Evolutionary conservation across 2,329 filamentous ascomycete species (phyloP).

Genomic region (Penicillium italicum): DNA sequence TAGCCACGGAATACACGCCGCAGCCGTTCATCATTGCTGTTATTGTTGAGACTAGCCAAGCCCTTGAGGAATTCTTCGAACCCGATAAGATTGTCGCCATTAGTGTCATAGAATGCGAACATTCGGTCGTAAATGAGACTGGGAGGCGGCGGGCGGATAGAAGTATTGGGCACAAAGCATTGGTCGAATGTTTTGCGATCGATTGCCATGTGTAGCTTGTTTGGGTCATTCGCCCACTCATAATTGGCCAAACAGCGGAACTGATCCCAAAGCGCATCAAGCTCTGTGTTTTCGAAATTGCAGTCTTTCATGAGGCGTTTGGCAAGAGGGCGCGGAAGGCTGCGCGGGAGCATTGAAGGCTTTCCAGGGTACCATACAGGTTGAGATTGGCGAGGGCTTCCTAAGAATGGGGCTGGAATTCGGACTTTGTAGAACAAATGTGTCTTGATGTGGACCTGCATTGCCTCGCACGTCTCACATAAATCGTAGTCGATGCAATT

Average conservation of each 20-base stretch:
- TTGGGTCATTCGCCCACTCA: constrained; percentile 77
- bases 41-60: constrained; percentile 62
- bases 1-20: constrained; percentile 80
- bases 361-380: constrained; percentile 87
- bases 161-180: constrained; percentile 81
- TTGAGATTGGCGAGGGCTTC: constrained; percentile 70
- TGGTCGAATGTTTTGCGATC: constrained; percentile 90
- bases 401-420: constrained; percentile 81
- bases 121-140: constrained; percentile 94
- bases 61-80: constrained; percentile 90
- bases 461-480: constrained; percentile 82
- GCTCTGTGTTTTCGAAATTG: constrained; percentile 76
- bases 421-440: constrained; percentile 97
- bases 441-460: constrained; percentile 73
- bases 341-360: constrained; percentile 65
- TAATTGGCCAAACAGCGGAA: constrained; percentile 91
- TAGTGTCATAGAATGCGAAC: constrained; percentile 94
- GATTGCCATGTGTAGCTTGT: constrained; percentile 74
- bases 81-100: constrained; percentile 81
- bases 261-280: constrained; percentile 94
- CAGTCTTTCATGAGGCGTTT: constrained; percentile 67
- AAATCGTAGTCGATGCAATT: constrained; percentile 97
- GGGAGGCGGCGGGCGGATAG: constrained; percentile 70
- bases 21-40: constrained; percentile 62
- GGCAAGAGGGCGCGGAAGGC: constrained; percentile 64